Evolutionary conservation across 2,329 filamentous ascomycete species (phyloP).

Genomic region (Lachnellula occidentalis): DNA sequence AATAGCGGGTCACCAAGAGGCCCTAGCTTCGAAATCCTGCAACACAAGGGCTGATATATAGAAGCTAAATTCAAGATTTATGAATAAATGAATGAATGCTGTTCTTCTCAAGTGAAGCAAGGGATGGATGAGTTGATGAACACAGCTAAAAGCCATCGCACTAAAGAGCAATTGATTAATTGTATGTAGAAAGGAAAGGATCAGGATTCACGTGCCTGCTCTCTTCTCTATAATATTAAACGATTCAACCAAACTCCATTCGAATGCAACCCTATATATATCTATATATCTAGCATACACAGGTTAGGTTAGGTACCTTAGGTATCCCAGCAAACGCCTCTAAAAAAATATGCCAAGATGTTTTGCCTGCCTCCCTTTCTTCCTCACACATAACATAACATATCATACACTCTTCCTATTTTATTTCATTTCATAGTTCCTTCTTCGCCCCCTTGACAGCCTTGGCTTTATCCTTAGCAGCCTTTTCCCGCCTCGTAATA

Average conservation of each 20-base stretch:
- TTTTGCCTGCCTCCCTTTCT: not conserved
- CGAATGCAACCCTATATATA: not conserved
- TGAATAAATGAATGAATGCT: no score
- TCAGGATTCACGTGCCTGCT: not conserved
- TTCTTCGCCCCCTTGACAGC: slow-evolving; percentile 21
- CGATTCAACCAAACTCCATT: not conserved
- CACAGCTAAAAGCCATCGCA: not conserved
- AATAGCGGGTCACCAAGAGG: no score
- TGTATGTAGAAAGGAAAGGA: not conserved
- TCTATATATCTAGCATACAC: not conserved
- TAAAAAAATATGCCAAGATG: not conserved
- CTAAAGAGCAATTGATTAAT: not conserved
- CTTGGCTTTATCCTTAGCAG: slow-evolving; percentile 56
- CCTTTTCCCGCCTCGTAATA: slow-evolving; percentile 78
- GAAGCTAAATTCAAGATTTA: no score
- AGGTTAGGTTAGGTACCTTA: not conserved
- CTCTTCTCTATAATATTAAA: not conserved
- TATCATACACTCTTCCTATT: no score
- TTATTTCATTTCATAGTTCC: slow-evolving; percentile 12
- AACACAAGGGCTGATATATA: no score
- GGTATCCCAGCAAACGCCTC: not conserved
- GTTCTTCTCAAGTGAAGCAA: no score
- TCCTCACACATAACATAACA: not conserved
- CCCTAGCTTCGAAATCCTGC: no score
- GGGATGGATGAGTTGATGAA: no score